Conservation (phyloP, 257 asterid species). For the Solanum clarkiae region DNA sequence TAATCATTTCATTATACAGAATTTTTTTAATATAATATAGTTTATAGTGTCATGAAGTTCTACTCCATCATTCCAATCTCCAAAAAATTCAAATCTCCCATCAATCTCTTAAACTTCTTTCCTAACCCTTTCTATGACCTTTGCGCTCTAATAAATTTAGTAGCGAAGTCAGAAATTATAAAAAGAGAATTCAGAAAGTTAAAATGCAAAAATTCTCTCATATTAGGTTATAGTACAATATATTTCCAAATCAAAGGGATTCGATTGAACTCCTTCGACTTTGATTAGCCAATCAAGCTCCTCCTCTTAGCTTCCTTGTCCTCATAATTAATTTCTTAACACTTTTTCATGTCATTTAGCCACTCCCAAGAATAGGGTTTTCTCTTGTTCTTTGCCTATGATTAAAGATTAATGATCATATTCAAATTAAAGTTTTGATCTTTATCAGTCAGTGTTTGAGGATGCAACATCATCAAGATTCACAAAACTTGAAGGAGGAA, state of each 20-base stretch:
- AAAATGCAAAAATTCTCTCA: not conserved
- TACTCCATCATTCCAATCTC: not conserved
- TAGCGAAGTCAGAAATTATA: not conserved
- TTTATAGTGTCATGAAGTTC: not conserved
- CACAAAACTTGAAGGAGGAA: not conserved
- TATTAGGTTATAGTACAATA: not conserved
- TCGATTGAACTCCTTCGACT: not conserved
- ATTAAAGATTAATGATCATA: not conserved
- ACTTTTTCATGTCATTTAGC: not conserved
- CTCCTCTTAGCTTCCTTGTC: not conserved
- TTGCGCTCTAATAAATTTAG: not conserved
- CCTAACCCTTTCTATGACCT: not conserved
- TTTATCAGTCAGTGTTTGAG: not conserved
- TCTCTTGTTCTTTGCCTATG: not conserved
- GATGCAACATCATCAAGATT: not conserved
- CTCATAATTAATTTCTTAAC: not conserved
- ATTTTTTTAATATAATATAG: not conserved
- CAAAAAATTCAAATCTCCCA: not conserved
- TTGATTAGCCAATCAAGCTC: not conserved
- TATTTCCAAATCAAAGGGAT: not conserved
- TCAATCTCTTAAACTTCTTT: not conserved
- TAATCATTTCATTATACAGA: not conserved
- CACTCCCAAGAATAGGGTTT: not conserved
- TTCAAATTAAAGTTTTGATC: not conserved
- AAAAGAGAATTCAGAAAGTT: not conserved